Evolutionary conservation across 495 filamentous ascomycete genomes (phyloP).

Genomic region (Friedmanniomyces simplex): DNA sequence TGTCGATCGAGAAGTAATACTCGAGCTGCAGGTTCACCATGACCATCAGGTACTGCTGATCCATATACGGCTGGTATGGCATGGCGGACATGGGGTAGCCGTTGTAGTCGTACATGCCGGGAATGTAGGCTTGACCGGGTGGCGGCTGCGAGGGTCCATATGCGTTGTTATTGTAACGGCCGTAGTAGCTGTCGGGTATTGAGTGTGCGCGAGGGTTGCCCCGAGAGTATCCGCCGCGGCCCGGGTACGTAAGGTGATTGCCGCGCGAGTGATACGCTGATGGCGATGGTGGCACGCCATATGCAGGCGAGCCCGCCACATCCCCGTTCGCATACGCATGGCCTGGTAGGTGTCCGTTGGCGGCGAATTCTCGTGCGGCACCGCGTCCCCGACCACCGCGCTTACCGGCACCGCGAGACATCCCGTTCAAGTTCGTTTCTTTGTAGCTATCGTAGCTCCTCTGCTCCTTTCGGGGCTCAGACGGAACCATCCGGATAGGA

Average conservation of each 20-base stretch:
- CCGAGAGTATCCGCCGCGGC: conserved; percentile 11
- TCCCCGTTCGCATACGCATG: conserved; percentile 24
- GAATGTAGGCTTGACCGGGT: conserved; percentile 24
- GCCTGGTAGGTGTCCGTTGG: conserved; percentile 11
- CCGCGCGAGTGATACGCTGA: conserved; percentile 9
- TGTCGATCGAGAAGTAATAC: conserved; percentile 96
- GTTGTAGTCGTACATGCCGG: conserved; percentile 17
- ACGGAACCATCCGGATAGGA: conserved; percentile 1
- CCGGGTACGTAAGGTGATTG: conserved; percentile 5
- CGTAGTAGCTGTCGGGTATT: conserved; percentile 27
- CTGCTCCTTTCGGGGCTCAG: conserved; percentile 1
- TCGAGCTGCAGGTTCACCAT: conserved; percentile 34
- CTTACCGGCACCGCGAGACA: not conserved
- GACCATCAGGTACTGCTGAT: not conserved
- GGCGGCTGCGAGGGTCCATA: conserved; percentile 21
- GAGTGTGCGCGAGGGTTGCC: conserved; percentile 28
- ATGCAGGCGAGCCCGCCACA: conserved; percentile 10
- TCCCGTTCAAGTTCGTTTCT: not conserved
- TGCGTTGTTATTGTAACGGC: conserved; percentile 11
- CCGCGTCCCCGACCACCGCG: conserved; percentile 21
- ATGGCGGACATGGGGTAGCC: conserved; percentile 51
- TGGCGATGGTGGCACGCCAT: conserved; percentile 22
- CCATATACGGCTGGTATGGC: conserved; percentile 36
- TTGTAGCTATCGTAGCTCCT: conserved; percentile 4
- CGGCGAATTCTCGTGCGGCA: conserved; percentile 11